Evolutionary conservation across 768 basidiomycete genomes (phyloP).

Genomic region (Chalciporus pseudorubinellus): DNA sequence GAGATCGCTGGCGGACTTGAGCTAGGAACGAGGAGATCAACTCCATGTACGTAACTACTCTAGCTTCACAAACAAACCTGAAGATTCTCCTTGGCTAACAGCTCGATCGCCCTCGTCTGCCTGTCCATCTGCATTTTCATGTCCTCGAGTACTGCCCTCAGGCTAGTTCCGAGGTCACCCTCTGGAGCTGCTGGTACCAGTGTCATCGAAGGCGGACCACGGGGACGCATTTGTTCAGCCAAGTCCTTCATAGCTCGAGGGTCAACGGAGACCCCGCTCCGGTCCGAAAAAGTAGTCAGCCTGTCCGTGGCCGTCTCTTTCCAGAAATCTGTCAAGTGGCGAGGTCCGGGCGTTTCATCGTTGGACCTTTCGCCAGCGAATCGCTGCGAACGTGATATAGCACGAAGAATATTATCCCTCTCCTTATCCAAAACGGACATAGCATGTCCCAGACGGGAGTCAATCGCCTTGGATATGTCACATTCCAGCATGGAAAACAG

Average conservation of each 20-base stretch:
- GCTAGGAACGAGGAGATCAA: slow-evolving; percentile 6
- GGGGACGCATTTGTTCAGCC: slow-evolving; percentile 14
- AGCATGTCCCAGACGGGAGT: slow-evolving; percentile 31
- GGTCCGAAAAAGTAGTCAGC: slow-evolving; percentile 12
- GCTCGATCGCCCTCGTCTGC: slow-evolving; percentile 44
- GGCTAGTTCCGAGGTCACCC: slow-evolving; percentile 19
- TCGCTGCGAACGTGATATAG: slow-evolving; percentile 20
- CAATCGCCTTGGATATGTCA: slow-evolving; percentile 41
- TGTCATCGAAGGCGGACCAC: slow-evolving; percentile 10
- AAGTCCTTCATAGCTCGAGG: slow-evolving; percentile 5
- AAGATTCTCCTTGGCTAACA: slow-evolving; percentile 45
- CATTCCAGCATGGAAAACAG: slow-evolving; percentile 41
- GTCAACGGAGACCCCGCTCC: slow-evolving; percentile 5
- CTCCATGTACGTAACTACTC: background rate
- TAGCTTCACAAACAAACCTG: slow-evolving; percentile 33
- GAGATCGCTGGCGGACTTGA: slow-evolving; percentile 18
- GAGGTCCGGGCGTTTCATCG: slow-evolving; percentile 8
- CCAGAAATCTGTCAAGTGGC: slow-evolving; percentile 12
- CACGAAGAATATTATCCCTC: slow-evolving; percentile 23
- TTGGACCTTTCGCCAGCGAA: slow-evolving; percentile 1
- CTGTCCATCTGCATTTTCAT: slow-evolving; percentile 51
- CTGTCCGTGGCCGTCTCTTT: slow-evolving; percentile 15
- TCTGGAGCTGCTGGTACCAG: slow-evolving; percentile 18
- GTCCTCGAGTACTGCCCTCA: slow-evolving; percentile 39
- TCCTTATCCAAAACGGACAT: slow-evolving; percentile 35